Percentiles rank a stretch among this genome's conserved stretches.
Conservation (phyloP, 2,329 filamentous ascomycete genomes). For the Pseudopyricularia javanii region DNA sequence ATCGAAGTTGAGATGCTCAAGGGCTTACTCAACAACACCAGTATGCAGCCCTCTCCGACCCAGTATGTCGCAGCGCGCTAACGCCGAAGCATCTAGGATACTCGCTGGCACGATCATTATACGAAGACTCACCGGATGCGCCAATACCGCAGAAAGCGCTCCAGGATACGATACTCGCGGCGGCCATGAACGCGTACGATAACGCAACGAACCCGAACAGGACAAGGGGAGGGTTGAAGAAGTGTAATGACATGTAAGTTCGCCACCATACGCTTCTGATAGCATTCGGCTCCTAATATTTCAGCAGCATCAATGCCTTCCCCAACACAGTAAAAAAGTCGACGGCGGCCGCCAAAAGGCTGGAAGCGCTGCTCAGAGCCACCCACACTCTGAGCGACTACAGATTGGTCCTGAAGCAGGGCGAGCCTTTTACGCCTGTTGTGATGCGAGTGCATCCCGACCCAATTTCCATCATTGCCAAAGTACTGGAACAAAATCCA, state of each 20-base stretch:
- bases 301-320: conserved; percentile 48
- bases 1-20: conserved; percentile 64
- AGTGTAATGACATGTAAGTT: conserved; percentile 60
- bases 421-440: conserved; percentile 68
- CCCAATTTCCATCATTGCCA: conserved; percentile 60
- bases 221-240: conserved; percentile 64
- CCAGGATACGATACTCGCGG: conserved; percentile 46
- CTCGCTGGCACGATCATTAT: conserved; percentile 48
- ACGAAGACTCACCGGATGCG: conserved; percentile 35
- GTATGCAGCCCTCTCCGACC: conserved; percentile 19
- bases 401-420: conserved; percentile 65
- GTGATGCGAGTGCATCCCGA: conserved; percentile 66
- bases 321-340: conserved; percentile 41
- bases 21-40: conserved; percentile 46
- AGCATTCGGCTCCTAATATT: not conserved
- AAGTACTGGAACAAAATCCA: conserved; percentile 63
- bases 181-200: conserved; percentile 62
- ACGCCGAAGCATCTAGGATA: conserved; percentile 34
- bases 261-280: not conserved
- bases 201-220: conserved; percentile 73
- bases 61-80: conserved; percentile 6
- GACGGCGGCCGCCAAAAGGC: conserved; percentile 35
- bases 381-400: conserved; percentile 69
- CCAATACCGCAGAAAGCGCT: conserved; percentile 38
- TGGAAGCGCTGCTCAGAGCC: conserved; percentile 54